Conservation (phyloP, 1,284 basidiomycete species). For the Trichosporon sp. region DNA sequence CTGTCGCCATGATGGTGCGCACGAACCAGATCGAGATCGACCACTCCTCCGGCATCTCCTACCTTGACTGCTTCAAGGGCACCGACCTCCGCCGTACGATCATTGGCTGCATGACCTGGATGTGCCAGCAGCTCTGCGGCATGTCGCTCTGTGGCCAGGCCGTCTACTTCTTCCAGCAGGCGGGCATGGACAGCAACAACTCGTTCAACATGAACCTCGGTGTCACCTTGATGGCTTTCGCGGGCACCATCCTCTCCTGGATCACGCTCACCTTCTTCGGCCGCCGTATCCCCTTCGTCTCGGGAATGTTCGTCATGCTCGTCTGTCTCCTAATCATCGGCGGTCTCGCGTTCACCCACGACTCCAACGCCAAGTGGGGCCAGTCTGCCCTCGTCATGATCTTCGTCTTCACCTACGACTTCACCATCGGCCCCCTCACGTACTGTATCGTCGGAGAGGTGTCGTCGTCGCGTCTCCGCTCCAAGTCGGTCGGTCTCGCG, state of each 20-base stretch:
- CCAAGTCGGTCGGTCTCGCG: constrained; percentile 59
- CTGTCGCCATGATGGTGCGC: constrained; percentile 44
- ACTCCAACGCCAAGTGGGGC: constrained; percentile 26
- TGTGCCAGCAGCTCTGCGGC: constrained; percentile 38
- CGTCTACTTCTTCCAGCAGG: constrained; percentile 40
- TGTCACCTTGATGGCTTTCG: constrained; percentile 52
- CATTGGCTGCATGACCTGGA: constrained; percentile 29
- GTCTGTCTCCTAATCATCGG: constrained; percentile 58
- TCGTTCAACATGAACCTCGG: constrained; percentile 46
- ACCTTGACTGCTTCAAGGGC: constrained; percentile 43
- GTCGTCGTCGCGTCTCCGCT: constrained; percentile 56
- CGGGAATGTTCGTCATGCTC: constrained; percentile 55
- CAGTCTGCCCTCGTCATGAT: constrained; percentile 35
- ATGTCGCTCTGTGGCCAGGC: constrained; percentile 32
- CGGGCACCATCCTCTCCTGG: constrained; percentile 56
- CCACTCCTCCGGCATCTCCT: constrained; percentile 31
- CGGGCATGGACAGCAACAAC: constrained; percentile 25
- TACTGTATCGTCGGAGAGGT: constrained; percentile 56
- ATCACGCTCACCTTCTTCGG: constrained; percentile 47
- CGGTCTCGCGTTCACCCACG: constrained; percentile 32
- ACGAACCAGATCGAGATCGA: constrained; percentile 43
- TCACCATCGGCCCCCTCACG: constrained; percentile 47
- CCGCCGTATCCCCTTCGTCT: constrained; percentile 58
- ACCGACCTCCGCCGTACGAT: constrained; percentile 33
- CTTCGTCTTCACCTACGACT: constrained; percentile 39